These are phyloP conservation scores for Clavispora vitiphila DNA, from an alignment of 805 yeast species.

Conservation along the genomic window DNA sequence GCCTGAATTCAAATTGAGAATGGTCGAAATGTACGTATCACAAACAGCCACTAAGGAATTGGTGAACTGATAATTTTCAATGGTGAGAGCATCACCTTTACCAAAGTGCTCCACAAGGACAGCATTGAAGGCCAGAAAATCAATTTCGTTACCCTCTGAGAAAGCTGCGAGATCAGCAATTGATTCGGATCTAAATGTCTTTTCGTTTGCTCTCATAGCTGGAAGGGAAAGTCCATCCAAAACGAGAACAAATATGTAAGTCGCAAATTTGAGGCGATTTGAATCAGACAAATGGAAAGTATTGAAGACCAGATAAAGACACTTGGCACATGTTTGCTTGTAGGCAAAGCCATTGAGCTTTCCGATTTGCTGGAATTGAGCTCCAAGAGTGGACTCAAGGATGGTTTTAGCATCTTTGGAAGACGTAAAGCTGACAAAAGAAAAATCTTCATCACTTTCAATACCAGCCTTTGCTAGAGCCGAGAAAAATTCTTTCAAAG, in stretches of 20 bases:
- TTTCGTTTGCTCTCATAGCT: constrained; percentile 3
- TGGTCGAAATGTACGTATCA: background rate
- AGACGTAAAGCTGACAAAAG: constrained; percentile 16
- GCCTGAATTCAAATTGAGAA: background rate
- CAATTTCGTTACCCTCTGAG: background rate
- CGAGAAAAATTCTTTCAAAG: constrained; percentile 20
- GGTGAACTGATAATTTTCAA: background rate
- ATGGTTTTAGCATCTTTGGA: constrained; percentile 17
- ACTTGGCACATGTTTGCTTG: constrained; percentile 17
- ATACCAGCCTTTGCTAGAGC: constrained; percentile 9
- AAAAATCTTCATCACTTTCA: constrained; percentile 10
- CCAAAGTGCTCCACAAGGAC: constrained; percentile 4
- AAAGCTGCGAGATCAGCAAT: constrained; percentile 3
- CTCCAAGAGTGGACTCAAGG: constrained; percentile 14
- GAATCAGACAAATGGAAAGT: constrained; percentile 8
- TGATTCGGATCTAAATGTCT: background rate
- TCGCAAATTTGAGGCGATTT: background rate
- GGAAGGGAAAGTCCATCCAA: constrained; percentile 8
- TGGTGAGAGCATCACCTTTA: background rate
- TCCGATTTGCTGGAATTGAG: constrained; percentile 14
- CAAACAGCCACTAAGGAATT: background rate
- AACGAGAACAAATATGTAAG: constrained; percentile 1
- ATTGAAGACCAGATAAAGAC: constrained; percentile 12
- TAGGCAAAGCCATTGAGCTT: constrained; percentile 13
- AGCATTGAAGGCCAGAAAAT: background rate